A percentile compares a stretch with the other conserved stretches of the same genome.
These are phyloP conservation scores for Verticillium nonalfalfae DNA, from an alignment of 2,329 filamentous ascomycete species.

Conservation along the genomic window DNA sequence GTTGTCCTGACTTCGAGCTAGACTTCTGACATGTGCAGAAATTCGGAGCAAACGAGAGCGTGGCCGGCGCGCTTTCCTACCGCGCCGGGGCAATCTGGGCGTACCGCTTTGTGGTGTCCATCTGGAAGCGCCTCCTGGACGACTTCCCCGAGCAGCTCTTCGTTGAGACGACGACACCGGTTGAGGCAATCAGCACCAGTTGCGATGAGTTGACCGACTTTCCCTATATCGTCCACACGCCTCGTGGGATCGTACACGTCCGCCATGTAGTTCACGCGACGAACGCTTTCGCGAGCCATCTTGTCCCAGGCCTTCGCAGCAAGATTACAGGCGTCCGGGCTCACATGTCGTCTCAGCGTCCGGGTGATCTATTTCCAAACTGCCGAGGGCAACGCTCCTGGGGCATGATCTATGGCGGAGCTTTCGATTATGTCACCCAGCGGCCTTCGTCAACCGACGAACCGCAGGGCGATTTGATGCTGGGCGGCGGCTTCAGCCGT, in stretches of 20 bases:
- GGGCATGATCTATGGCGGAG: conserved; percentile 11
- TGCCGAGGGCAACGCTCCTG: conserved; percentile 6
- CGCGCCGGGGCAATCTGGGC: conserved; percentile 43
- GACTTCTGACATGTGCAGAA: conserved; percentile 10
- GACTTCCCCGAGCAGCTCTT: conserved; percentile 9
- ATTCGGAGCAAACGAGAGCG: conserved; percentile 26
- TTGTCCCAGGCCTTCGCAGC: conserved; percentile 15
- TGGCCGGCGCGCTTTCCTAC: conserved; percentile 36
- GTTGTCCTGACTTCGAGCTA: neutral
- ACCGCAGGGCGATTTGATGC: conserved; percentile 39
- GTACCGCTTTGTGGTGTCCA: conserved; percentile 19
- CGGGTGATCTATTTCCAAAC: neutral
- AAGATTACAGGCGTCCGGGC: conserved; percentile 9
- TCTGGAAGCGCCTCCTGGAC: conserved; percentile 5
- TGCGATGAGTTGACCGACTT: neutral
- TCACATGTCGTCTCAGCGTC: neutral
- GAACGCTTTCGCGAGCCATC: conserved; percentile 16
- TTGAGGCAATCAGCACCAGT: conserved; percentile 6
- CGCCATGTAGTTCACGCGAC: conserved; percentile 16
- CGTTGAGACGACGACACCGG: conserved; percentile 15
- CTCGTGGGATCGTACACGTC: conserved; percentile 13
- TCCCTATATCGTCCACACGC: conserved; percentile 10
- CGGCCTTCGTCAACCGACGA: conserved; percentile 1
- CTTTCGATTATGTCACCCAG: conserved; percentile 17
- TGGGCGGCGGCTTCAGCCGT: conserved; percentile 45